Percentiles rank a stretch among this genome's conserved stretches.
These are phyloP conservation scores for Xylaria sp. DNA, from an alignment of 2,329 filamentous ascomycete genomes.

Conservation along the genomic window DNA sequence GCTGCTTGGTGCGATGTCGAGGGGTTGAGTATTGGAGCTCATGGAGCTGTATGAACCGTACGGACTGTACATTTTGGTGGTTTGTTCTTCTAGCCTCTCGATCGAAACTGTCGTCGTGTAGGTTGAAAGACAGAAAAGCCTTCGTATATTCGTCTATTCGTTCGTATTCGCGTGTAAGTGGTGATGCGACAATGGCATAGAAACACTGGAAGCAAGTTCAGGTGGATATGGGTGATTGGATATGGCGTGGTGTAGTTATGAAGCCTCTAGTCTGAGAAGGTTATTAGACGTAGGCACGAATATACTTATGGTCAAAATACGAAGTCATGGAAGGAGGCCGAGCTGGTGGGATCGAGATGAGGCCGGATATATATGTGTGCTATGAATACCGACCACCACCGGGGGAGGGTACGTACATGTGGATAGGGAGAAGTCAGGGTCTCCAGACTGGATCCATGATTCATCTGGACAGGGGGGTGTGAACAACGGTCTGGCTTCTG, in stretches of 20 bases:
- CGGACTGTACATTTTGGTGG: conserved; percentile 47
- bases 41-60: conserved; percentile 53
- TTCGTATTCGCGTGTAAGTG: conserved; percentile 26
- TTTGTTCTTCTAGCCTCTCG: conserved; percentile 6
- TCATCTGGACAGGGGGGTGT: conserved; percentile 35
- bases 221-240: conserved; percentile 13
- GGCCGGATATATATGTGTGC: conserved; percentile 47
- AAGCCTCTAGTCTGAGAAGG: conserved; percentile 20
- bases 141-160: conserved; percentile 19
- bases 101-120: conserved; percentile 8
- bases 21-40: conserved; percentile 48
- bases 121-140: conserved; percentile 13
- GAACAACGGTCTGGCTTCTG: conserved; percentile 35
- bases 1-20: conserved; percentile 49
- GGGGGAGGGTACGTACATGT: conserved; percentile 35
- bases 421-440: conserved; percentile 36
- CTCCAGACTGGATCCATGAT: conserved; percentile 33
- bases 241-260: conserved; percentile 36
- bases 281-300: conserved; percentile 28
- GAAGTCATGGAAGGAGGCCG: conserved; percentile 41
- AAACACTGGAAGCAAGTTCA: conserved; percentile 8
- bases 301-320: conserved; percentile 41
- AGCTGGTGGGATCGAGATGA: conserved; percentile 43
- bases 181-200: conserved; percentile 8
- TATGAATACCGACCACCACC: conserved; percentile 25